These are phyloP conservation scores for Pouteria glomerata DNA, from an alignment of 148 eudicot species.

Conservation along the genomic window DNA sequence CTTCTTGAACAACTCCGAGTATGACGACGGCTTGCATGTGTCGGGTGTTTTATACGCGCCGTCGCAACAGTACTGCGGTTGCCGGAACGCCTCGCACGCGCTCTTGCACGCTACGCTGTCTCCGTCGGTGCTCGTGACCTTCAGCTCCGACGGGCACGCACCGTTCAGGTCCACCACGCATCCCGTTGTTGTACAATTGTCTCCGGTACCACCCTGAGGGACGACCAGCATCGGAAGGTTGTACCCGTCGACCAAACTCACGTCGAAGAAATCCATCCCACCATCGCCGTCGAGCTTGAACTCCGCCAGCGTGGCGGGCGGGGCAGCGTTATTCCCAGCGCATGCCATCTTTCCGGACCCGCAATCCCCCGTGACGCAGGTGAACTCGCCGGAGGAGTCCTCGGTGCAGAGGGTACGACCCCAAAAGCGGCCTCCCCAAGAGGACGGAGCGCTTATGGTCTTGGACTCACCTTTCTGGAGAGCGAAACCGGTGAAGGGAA, in stretches of 20 bases:
- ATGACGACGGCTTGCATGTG: constrained; percentile 63
- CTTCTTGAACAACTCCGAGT: constrained; percentile 56
- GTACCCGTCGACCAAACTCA: constrained; percentile 82
- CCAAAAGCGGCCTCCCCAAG: constrained; percentile 83
- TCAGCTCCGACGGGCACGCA: constrained; percentile 49
- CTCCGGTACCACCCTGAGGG: constrained; percentile 54
- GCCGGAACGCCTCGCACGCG: constrained; percentile 53
- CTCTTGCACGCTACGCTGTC: constrained; percentile 46
- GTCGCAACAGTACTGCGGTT: constrained; percentile 49
- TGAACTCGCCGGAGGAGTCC: constrained; percentile 35
- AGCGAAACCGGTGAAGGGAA: constrained; percentile 61
- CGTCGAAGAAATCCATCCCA: constrained; percentile 66
- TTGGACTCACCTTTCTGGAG: constrained; percentile 49
- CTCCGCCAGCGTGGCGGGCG: constrained; percentile 70
- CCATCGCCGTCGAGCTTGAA: constrained; percentile 48
- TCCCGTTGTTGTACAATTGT: constrained; percentile 50
- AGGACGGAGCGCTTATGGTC: constrained; percentile 30
- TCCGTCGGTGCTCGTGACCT: constrained; percentile 14
- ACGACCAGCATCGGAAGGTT: constrained; percentile 62
- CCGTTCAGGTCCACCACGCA: constrained; percentile 42
- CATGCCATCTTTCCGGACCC: constrained; percentile 58
- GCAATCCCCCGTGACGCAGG: constrained; percentile 74
- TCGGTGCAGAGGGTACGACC: constrained; percentile 59
- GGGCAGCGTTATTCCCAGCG: constrained; percentile 41
- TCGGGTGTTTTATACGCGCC: constrained; percentile 57